A percentile compares a stretch with the other conserved stretches of the same genome.
phyloP scores from a whole-genome alignment of 2,329 filamentous ascomycete genomes.

The Pseudocercospora cruenta region DNA sequence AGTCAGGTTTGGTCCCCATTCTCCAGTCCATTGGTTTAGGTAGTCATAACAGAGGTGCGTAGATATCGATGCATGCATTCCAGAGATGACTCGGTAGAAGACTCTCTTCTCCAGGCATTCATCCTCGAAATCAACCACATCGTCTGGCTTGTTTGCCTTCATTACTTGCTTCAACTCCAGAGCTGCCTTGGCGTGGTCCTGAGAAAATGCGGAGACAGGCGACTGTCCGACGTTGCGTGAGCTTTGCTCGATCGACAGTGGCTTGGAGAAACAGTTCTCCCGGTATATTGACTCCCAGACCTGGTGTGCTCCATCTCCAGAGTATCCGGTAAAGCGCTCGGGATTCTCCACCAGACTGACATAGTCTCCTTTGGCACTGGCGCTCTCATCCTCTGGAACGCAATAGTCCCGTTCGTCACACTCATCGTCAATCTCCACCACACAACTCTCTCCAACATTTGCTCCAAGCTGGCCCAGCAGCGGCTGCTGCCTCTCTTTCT shows the following conservation, averaged over 20 bases:
- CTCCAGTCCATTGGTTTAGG: conserved; percentile 88
- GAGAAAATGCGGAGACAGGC: conserved; percentile 43
- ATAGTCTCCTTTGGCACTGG: conserved; percentile 87
- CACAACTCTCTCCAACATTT: conserved; percentile 89
- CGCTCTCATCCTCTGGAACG: conserved; percentile 90
- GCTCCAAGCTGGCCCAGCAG: conserved; percentile 82
- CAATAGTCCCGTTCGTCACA: conserved; percentile 97
- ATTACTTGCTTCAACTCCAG: conserved; percentile 65
- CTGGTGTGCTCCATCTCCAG: conserved; percentile 79
- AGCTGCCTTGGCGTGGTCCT: conserved; percentile 57
- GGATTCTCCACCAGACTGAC: conserved; percentile 92
- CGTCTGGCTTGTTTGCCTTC: conserved; percentile 63
- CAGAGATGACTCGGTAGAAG: conserved; percentile 91
- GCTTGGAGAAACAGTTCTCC: conserved; percentile 85
- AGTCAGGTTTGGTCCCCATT: conserved; percentile 86
- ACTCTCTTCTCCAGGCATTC: conserved; percentile 98
- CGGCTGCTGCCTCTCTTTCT: conserved; percentile 72
- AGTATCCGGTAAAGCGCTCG: conserved; percentile 93
- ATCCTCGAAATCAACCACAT: conserved; percentile 77
- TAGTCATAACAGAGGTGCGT: conserved; percentile 96
- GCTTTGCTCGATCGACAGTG: conserved; percentile 34
- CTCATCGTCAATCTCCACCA: conserved; percentile 96
- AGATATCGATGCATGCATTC: conserved; percentile 98
- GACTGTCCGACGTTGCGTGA: conserved; percentile 28
- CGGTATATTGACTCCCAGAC: conserved; percentile 97